These are phyloP conservation scores for Lumnitzera racemosa DNA, from an alignment of 345 rosid species.

Conservation along the genomic window DNA sequence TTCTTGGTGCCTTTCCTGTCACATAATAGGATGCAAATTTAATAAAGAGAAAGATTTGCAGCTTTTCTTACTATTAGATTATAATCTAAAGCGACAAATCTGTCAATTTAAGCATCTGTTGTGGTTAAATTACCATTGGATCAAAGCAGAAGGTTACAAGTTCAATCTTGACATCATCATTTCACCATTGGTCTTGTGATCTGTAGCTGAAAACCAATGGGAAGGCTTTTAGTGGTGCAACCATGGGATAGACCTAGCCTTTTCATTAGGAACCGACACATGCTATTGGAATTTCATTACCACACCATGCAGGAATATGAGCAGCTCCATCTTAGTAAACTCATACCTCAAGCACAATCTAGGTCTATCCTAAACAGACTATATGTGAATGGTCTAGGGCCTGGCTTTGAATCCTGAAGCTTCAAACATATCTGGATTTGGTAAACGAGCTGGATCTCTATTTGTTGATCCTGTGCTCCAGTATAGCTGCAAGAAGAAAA, in stretches of 20 bases:
- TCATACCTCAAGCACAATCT: slow-evolving; percentile 8
- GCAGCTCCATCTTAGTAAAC: slow-evolving; percentile 7
- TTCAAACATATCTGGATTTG: slow-evolving; percentile 12
- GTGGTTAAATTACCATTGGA: too few species aligned
- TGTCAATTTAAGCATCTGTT: too few species aligned
- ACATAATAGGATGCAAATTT: too few species aligned
- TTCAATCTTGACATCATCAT: too few species aligned
- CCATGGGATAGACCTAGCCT: slow-evolving; percentile 40
- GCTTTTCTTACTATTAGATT: too few species aligned
- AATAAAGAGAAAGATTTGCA: too few species aligned
- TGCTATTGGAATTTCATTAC: slow-evolving; percentile 7
- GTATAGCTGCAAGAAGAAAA: slow-evolving; percentile 6
- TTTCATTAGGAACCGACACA: slow-evolving; percentile 2
- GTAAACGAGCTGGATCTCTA: slow-evolving; percentile 2
- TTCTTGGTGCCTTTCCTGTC: too few species aligned
- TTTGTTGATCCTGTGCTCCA: background rate
- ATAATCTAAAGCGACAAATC: too few species aligned
- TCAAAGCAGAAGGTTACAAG: too few species aligned
- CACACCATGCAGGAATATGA: slow-evolving; percentile 11
- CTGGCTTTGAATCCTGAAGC: slow-evolving; percentile 4
- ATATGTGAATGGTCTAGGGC: slow-evolving; percentile 5
- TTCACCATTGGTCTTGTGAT: too few species aligned
- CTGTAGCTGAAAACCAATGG: too few species aligned
- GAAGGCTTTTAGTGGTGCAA: slow-evolving; percentile 16
- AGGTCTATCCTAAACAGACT: slow-evolving; percentile 10